phyloP scores from a whole-genome alignment of 306 rosid genomes.

The Canavalia ensiformis region DNA sequence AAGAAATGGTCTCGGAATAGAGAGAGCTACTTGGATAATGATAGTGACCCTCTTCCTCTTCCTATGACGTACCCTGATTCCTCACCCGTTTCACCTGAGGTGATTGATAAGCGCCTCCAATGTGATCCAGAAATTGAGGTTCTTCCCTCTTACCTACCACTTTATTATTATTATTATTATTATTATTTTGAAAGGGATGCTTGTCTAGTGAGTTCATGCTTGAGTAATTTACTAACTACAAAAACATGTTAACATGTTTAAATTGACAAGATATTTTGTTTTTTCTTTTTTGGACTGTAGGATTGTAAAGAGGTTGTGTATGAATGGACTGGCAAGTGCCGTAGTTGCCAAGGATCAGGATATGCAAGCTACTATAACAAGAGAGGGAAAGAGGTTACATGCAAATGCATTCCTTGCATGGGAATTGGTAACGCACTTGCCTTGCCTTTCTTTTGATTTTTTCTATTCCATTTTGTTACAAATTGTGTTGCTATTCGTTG shows the following conservation, averaged over 20 bases:
- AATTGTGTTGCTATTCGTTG: not conserved
- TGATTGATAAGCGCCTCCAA: slow-evolving; percentile 76
- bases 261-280: slow-evolving; percentile 22
- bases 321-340: slow-evolving; percentile 97
- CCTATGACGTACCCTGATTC: slow-evolving; percentile 90
- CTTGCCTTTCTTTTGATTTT: slow-evolving; percentile 11
- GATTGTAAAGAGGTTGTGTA: slow-evolving; percentile 96
- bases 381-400: slow-evolving; percentile 74
- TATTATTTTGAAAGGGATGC: not conserved
- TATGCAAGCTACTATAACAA: slow-evolving; percentile 75
- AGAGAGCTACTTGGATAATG: slow-evolving; percentile 80
- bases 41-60: slow-evolving; percentile 80
- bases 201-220: not conserved
- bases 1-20: slow-evolving; percentile 79
- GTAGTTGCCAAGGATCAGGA: slow-evolving; percentile 97
- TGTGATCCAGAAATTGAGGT: slow-evolving; percentile 84
- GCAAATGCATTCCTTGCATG: slow-evolving; percentile 98
- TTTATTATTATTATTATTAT: not conserved
- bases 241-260: not conserved
- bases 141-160: not conserved
- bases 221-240: not conserved
- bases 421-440: slow-evolving; percentile 80
- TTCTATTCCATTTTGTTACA: slow-evolving; percentile 20
- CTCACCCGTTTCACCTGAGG: slow-evolving; percentile 75
- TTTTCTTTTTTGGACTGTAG: slow-evolving; percentile 54